These are phyloP conservation scores for Thelonectria discophora DNA, from an alignment of 2,329 filamentous ascomycete species.

Conservation along the genomic window DNA sequence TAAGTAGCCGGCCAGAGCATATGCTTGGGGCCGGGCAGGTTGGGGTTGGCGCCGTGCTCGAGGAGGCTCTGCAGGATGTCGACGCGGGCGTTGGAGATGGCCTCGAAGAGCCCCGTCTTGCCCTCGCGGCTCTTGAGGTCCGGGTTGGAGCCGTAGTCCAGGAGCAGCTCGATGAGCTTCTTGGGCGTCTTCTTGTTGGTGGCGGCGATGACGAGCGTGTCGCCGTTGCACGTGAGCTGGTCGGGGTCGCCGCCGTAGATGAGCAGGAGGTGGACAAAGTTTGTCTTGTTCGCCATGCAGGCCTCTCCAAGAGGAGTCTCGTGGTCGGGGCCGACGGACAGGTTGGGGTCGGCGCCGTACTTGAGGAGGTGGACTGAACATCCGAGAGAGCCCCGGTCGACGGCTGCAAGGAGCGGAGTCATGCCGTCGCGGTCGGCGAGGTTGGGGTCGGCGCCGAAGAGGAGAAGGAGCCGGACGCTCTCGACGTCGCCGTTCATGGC, in stretches of 20 bases:
- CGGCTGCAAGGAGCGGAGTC: constrained; percentile 61
- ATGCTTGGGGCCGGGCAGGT: constrained; percentile 74
- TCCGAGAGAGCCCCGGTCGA: constrained; percentile 63
- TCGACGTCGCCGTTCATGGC: constrained; percentile 61
- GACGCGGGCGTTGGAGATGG: constrained; percentile 63
- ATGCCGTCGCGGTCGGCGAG: constrained; percentile 56
- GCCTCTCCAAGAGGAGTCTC: constrained; percentile 65
- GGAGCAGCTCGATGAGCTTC: constrained; percentile 65
- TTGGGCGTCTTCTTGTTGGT: constrained; percentile 67
- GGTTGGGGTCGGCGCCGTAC: constrained; percentile 69
- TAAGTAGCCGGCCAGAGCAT: constrained; percentile 72
- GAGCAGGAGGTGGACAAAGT: constrained; percentile 67
- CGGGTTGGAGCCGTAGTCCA: constrained; percentile 67
- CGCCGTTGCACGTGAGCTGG: constrained; percentile 62
- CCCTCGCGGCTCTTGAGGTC: constrained; percentile 69
- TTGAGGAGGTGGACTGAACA: constrained; percentile 69
- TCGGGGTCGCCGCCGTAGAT: constrained; percentile 69
- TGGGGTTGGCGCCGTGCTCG: constrained; percentile 70
- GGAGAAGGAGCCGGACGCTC: constrained; percentile 62
- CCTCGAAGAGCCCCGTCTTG: constrained; percentile 70
- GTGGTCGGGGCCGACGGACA: constrained; percentile 57
- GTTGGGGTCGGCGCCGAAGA: constrained; percentile 68
- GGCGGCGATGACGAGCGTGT: constrained; percentile 66
- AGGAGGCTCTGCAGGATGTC: constrained; percentile 63
- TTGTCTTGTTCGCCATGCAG: constrained; percentile 60